phyloP scores from a whole-genome alignment of 2,329 filamentous ascomycete genomes.

The Tolypocladium ophioglossoides region DNA sequence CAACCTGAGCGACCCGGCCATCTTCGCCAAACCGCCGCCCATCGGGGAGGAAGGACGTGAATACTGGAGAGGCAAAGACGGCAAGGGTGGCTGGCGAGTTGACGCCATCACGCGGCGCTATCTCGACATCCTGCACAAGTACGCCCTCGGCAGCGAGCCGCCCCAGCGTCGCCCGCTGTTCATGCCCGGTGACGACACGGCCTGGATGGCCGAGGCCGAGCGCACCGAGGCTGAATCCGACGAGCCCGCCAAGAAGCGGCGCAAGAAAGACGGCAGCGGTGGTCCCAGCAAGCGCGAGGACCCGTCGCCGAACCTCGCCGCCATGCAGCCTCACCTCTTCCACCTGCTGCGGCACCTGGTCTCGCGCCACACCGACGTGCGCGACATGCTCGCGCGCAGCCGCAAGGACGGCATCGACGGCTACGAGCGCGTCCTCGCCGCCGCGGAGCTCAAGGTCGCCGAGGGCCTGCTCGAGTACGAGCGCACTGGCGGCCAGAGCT shows the following conservation, averaged over 20 bases:
- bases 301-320: slow-evolving; percentile 53
- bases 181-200: slow-evolving; percentile 45
- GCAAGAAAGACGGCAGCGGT: slow-evolving; percentile 27
- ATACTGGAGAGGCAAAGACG: slow-evolving; percentile 76
- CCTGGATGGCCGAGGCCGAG: slow-evolving; percentile 30
- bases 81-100: slow-evolving; percentile 75
- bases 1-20: slow-evolving; percentile 80
- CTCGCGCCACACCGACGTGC: slow-evolving; percentile 66
- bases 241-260: slow-evolving; percentile 42
- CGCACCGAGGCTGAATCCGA: slow-evolving; percentile 23
- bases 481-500: slow-evolving; percentile 36
- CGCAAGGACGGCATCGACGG: slow-evolving; percentile 60
- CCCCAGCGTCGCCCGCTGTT: slow-evolving; percentile 65
- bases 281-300: slow-evolving; percentile 23
- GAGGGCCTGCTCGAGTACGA: slow-evolving; percentile 61
- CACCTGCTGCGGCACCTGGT: slow-evolving; percentile 80
- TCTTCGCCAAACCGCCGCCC: slow-evolving; percentile 64
- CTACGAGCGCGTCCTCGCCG: slow-evolving; percentile 64
- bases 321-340: slow-evolving; percentile 89
- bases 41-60: slow-evolving; percentile 59
- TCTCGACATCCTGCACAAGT: slow-evolving; percentile 75
- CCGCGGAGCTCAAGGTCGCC: slow-evolving; percentile 68
- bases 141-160: slow-evolving; percentile 56
- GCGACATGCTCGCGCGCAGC: slow-evolving; percentile 68
- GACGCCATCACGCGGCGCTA: slow-evolving; percentile 84